Evolutionary conservation across 768 basidiomycete species (phyloP).

Genomic region (Clavaria fumosa): DNA sequence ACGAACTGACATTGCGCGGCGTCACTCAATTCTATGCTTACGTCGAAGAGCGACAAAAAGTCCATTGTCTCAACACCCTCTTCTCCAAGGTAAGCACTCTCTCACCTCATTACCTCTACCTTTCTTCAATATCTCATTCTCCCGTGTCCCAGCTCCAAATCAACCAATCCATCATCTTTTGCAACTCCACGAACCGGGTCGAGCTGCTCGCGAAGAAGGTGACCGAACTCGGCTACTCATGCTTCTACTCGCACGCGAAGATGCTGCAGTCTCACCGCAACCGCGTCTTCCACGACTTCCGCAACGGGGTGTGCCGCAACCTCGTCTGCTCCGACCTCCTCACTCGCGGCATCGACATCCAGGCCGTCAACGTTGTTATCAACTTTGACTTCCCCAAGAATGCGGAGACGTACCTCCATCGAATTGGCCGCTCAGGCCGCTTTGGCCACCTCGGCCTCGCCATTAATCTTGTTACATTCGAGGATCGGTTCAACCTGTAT

Average conservation of each 20-base stretch:
- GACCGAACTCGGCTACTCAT: conserved; percentile 97
- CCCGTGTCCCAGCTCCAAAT: conserved; percentile 72
- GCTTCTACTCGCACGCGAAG: conserved; percentile 99
- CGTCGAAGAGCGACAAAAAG: conserved; percentile 98
- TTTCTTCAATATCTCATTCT: too few species aligned
- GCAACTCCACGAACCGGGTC: conserved; percentile 99
- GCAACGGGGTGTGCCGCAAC: conserved; percentile 95
- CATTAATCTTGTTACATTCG: conserved; percentile 95
- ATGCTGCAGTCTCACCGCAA: conserved; percentile 99
- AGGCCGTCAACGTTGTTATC: conserved; percentile 99
- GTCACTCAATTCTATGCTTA: conserved; percentile 99
- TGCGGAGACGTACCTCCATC: conserved; percentile 95
- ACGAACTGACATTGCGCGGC: conserved; percentile 94
- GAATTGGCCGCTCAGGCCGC: conserved; percentile 94
- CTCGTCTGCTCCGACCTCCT: conserved; percentile 96
- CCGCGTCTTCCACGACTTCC: conserved; percentile 99
- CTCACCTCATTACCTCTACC: too few species aligned
- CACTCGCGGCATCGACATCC: conserved; percentile 98
- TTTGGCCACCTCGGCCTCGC: conserved; percentile 96
- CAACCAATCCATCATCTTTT: conserved; percentile 99
- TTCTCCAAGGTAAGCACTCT: conserved; percentile 73
- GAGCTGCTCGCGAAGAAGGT: conserved; percentile 99
- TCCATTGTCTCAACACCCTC: conserved; percentile 97
- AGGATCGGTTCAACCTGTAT: conserved; percentile 95
- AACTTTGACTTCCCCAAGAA: conserved; percentile 99